Evolutionary conservation across 163 green algal genomes (phyloP).

Genomic region (Trebouxiophyceae sp.): DNA sequence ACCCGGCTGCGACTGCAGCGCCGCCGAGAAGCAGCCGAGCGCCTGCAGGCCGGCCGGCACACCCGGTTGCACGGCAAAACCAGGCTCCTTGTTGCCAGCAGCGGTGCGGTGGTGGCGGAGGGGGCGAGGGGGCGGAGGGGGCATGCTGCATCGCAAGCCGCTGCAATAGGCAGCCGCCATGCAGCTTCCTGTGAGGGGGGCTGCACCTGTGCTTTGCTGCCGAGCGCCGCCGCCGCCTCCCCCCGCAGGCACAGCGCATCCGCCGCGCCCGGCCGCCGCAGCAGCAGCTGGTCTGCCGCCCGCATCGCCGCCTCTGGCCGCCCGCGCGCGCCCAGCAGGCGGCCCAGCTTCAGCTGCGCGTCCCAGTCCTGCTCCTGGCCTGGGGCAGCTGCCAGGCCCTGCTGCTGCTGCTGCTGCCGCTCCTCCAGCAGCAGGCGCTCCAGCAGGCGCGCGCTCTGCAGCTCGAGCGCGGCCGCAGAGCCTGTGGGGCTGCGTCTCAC

Average conservation of each 20-base stretch:
- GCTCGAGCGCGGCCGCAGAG: too few species aligned
- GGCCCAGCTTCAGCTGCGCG: not conserved
- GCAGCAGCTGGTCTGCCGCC: not conserved
- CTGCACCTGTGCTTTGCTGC: conserved; percentile 37
- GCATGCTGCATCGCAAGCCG: not conserved
- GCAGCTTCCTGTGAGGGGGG: not conserved
- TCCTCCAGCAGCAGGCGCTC: too few species aligned
- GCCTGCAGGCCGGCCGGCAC: conserved; percentile 34
- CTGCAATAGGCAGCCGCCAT: not conserved
- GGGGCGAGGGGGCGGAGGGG: not conserved
- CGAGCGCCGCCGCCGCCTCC: conserved; percentile 35
- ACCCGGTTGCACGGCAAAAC: not conserved
- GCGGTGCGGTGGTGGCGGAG: too few species aligned
- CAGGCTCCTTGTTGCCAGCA: not conserved
- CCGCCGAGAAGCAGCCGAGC: conserved; percentile 55
- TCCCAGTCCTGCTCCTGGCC: not conserved
- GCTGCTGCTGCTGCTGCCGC: too few species aligned
- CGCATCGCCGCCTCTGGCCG: not conserved
- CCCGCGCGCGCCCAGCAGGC: not conserved
- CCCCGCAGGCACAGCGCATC: conserved; percentile 47
- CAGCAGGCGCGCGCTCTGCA: too few species aligned
- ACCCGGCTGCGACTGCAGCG: conserved; percentile 25
- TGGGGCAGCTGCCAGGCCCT: too few species aligned
- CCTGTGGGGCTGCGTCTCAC: too few species aligned
- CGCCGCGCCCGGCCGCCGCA: not conserved